These are phyloP conservation scores for Xylariaceae sp. DNA, from an alignment of 2,329 filamentous ascomycete genomes.

Conservation along the genomic window DNA sequence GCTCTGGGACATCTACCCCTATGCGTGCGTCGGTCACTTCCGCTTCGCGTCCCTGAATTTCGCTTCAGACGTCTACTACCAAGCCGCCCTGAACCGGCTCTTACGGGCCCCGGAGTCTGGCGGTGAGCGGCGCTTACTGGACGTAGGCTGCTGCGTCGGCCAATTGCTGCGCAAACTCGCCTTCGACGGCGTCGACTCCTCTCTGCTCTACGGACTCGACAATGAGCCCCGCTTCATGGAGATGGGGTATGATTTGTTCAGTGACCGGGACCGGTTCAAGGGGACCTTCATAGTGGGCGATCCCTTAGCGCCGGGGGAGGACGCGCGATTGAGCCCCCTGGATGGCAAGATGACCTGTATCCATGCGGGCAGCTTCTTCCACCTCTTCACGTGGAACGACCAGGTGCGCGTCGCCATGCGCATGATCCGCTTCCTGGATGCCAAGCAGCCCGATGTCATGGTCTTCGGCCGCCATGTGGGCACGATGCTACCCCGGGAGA, in stretches of 20 bases:
- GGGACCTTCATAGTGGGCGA: conserved; percentile 48
- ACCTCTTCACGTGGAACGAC: conserved; percentile 44
- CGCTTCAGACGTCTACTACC: conserved; percentile 39
- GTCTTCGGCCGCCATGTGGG: conserved; percentile 51
- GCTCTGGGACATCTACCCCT: conserved; percentile 41
- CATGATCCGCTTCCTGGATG: conserved; percentile 42
- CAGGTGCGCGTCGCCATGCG: conserved; percentile 43
- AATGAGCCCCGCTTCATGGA: conserved; percentile 47
- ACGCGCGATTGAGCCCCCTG: conserved; percentile 29
- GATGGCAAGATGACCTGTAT: conserved; percentile 42
- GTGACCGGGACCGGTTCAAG: conserved; percentile 45
- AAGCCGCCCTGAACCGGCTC: conserved; percentile 39
- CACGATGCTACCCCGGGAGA: conserved; percentile 28
- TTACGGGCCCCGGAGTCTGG: conserved; percentile 26
- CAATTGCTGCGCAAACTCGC: conserved; percentile 47
- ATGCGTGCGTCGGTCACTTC: conserved; percentile 46
- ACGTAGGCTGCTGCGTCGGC: conserved; percentile 48
- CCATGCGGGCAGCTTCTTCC: conserved; percentile 47
- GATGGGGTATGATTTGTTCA: conserved; percentile 60
- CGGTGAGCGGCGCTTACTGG: conserved; percentile 37
- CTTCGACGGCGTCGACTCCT: conserved; percentile 44
- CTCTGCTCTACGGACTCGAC: conserved; percentile 47
- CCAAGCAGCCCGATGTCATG: conserved; percentile 40
- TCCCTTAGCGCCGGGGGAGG: conserved; percentile 34
- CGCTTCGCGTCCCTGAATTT: conserved; percentile 44